Conservation (phyloP, 257 asterid species). For the Solanum chilense region DNA sequence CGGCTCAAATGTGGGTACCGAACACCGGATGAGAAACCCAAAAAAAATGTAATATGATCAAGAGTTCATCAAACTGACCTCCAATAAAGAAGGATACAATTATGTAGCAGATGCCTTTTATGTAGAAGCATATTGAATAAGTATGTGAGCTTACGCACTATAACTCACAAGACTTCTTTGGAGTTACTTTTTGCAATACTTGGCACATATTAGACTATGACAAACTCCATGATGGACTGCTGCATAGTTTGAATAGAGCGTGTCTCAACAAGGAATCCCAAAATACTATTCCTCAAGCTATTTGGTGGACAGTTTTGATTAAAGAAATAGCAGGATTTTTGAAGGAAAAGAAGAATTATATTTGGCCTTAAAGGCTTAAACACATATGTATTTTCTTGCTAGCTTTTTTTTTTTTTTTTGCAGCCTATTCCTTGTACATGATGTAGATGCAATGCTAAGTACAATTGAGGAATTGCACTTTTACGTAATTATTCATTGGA, state of each 20-base stretch:
- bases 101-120: not conserved
- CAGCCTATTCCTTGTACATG: not conserved
- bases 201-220: not conserved
- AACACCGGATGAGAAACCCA: not conserved
- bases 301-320: not conserved
- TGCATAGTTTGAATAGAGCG: not conserved
- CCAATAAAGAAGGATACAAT: not conserved
- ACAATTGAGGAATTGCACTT: not conserved
- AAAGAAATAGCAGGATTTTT: not conserved
- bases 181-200: not conserved
- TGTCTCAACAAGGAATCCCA: not conserved
- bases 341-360: not conserved
- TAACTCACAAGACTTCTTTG: not conserved
- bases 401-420: not conserved
- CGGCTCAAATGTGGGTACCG: not conserved
- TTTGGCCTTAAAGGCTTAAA: not conserved
- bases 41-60: not conserved
- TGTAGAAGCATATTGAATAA: not conserved
- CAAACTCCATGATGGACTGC: not conserved
- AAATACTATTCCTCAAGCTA: not conserved
- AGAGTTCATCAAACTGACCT: not conserved
- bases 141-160: not conserved
- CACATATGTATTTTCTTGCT: not conserved
- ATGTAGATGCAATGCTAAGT: not conserved
- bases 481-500: not conserved